Base-by-base conservation (phyloP, 2,329 filamentous ascomycete genomes). In the Cladophialophora immunda region DNA sequence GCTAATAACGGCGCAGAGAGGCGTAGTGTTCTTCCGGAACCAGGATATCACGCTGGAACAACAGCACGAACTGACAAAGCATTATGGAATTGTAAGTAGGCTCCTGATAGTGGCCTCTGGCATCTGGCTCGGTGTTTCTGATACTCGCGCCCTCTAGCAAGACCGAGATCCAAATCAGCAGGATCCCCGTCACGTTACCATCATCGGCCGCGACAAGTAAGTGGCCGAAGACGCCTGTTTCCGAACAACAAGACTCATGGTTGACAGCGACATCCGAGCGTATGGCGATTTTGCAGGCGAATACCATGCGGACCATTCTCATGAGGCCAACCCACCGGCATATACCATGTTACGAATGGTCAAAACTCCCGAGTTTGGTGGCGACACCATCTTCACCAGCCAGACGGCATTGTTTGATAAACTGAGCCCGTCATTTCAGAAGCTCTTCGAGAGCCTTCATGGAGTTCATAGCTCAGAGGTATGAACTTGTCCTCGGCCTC, bases 1-100 rank as follows among this genome's bases (percentile, higher is more conserved):
- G 78, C 81, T 66, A 78, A 78, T 19, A 6, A 34, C 80, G 81
- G 1, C 22, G 3, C 13, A 69, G 70, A 63, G 70, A 62, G 70
- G 71, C 29, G 71, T 73, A 2, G 70, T 73, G 8, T 72, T 72
- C 57, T 68, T 73, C 65, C 19, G 68, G 54, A 62, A 68, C 27
- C 71, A 73, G 57, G 71, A 72, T 38, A 45, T 70, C 19, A 71
- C 68, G 2, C 58, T 69, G 34, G 69, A 72, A 4, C 61, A 71
- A 53, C 71, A 73, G 54, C 62, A 69, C 52, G 65, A 68, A 22
- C 58, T 72, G 41, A 68, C 41, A 5, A 63, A 63, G 19, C 58
- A 73, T 54, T 73, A 68, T 57, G 71, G 70, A 13, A 68, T 71
- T 29, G 67, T 66, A 38, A 59, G 59, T n/a, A n/a, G n/a, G n/a